Evolutionary conservation across 768 basidiomycete species (phyloP).

Genomic region (Tricholoma hemisulphureum): DNA sequence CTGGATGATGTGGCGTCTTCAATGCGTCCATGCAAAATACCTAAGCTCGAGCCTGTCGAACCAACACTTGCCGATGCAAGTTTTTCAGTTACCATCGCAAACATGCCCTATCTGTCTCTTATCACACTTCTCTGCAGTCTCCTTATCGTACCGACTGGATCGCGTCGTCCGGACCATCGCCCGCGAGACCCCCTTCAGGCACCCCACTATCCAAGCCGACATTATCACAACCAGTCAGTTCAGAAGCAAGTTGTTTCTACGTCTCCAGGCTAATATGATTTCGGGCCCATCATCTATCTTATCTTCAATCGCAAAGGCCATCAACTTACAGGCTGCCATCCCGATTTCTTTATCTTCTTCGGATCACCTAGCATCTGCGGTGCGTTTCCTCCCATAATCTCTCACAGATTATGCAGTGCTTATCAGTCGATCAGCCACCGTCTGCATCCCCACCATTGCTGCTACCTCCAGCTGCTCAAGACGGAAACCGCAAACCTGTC

Average conservation of each 20-base stretch:
- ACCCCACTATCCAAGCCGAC: background rate
- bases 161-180: conserved; percentile 3
- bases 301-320: background rate
- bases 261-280: background rate
- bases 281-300: background rate
- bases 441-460: background rate
- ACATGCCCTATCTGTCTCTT: background rate
- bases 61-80: conserved; percentile 14
- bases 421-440: background rate
- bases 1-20: conserved; percentile 12
- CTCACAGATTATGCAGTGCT: background rate
- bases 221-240: background rate
- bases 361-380: conserved; percentile 1
- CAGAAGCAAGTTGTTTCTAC: too few species aligned
- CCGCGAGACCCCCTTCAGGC: background rate
- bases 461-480: background rate
- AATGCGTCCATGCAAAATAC: conserved; percentile 1
- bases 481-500: background rate
- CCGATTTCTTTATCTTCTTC: conserved; percentile 14
- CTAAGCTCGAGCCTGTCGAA: conserved; percentile 18
- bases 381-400: background rate
- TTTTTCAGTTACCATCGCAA: conserved; percentile 2
- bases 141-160: background rate
- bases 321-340: background rate
- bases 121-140: background rate